These are phyloP conservation scores for Manihot esculenta DNA, from an alignment of 441 rosid genomes.

Conservation along the genomic window DNA sequence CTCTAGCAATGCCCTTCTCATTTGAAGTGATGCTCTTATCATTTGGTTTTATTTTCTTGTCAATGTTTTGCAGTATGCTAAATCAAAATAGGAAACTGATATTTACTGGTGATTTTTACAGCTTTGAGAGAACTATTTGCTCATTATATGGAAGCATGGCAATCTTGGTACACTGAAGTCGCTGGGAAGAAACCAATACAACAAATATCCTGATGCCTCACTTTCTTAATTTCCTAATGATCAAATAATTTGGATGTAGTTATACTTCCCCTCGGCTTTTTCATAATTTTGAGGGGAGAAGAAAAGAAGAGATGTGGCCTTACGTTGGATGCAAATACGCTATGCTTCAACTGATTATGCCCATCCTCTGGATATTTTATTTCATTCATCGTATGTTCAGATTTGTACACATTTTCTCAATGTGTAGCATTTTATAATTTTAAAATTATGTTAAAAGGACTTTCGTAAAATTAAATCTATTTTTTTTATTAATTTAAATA, in stretches of 20 bases:
- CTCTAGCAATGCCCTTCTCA: not conserved
- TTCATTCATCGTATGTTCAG: not conserved
- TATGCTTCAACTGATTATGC: slow-evolving; percentile 22
- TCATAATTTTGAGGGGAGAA: not conserved
- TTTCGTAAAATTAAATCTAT: too few species aligned
- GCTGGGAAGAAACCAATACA: slow-evolving; percentile 51
- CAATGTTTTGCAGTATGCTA: not conserved
- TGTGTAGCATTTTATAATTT: too few species aligned
- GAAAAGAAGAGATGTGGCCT: slow-evolving; percentile 24
- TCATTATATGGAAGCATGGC: slow-evolving; percentile 93
- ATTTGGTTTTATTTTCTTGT: not conserved
- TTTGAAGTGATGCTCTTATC: not conserved
- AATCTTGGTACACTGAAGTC: slow-evolving; percentile 79
- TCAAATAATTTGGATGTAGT: not conserved
- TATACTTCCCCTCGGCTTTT: not conserved
- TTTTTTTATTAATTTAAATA: too few species aligned
- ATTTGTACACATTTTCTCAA: slow-evolving; percentile 11
- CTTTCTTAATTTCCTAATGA: not conserved
- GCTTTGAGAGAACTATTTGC: slow-evolving; percentile 79
- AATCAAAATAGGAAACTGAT: not conserved
- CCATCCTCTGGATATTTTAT: slow-evolving; percentile 16
- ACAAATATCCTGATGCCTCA: slow-evolving; percentile 31
- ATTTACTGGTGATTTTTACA: slow-evolving; percentile 35
- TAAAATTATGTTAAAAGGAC: too few species aligned
- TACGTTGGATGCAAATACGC: slow-evolving; percentile 24